Evolutionary conservation across 768 basidiomycete species (phyloP), one percentile per base, ranked within the genome.

Genomic region (Leccinellum luteum): DNA sequence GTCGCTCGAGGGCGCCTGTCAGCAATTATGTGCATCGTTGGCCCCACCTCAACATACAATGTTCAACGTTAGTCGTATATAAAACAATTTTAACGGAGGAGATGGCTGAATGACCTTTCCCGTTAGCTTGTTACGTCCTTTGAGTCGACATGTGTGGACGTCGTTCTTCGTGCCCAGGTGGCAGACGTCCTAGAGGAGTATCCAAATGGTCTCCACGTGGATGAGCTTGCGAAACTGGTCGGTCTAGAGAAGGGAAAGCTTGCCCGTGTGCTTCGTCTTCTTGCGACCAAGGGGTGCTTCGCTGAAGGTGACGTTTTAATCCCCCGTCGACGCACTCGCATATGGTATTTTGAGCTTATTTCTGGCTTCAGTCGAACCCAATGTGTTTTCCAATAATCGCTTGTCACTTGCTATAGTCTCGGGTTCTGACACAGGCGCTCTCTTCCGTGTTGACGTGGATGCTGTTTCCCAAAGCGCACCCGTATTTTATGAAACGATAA

Each of bases 341-440:
- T 56, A 17, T 8, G 10, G 2, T 30, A 32, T n/a, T 28, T 25
- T 25, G 17, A 4, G 35, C 54, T 56, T 2, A 44, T 32, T 3
- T 14, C 7, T 48, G 1, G 28, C n/a, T 31, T 32, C 15, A 69
- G 72, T 75, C 9, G 53, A 61, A 6, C 63, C 61, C 6, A 63
- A 73, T 19, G 53, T 54, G 0, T 74, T 70, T 57, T 66, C 71
- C 13, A 74, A 74, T 51, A 75, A 70, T 44, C 74, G 71, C 17
- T 59, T 74, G 21, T 74, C 74, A 3, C 63, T 71, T 13, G 48
- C 65, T 2, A 63, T 68, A 6, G 60, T 54, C 51, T 64, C 66
- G n/a, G 54, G 6, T 23, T 65, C 52, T 19, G 48, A 0, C 25
- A 48, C 28, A 8, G 60, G 59, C 4, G 65, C 51, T 14, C 55